These are phyloP conservation scores for Pisolithus albus DNA, from an alignment of 768 basidiomycete species.

Conservation along the genomic window DNA sequence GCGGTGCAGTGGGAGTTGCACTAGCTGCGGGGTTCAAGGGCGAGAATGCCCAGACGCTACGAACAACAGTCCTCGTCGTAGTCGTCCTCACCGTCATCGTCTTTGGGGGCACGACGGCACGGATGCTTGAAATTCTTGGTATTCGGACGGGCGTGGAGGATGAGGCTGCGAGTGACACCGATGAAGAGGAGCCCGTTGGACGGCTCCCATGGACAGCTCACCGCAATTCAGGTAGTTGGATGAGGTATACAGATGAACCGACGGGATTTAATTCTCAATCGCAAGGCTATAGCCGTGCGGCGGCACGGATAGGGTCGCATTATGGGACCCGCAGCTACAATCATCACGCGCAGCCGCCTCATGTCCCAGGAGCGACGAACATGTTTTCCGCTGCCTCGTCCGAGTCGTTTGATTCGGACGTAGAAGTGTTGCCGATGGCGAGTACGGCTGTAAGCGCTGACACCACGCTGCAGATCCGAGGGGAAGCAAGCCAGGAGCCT, in stretches of 20 bases:
- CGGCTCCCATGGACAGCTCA: conserved; percentile 30
- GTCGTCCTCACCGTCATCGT: conserved; percentile 92
- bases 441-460: conserved; percentile 34
- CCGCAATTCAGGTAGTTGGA: conserved; percentile 35
- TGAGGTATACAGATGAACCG: conserved; percentile 39
- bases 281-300: conserved; percentile 26
- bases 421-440: conserved; percentile 74
- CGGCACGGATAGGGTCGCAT: conserved; percentile 48
- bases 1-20: conserved; percentile 97
- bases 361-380: conserved; percentile 16
- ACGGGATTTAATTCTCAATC: conserved; percentile 29
- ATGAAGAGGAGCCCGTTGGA: conserved; percentile 39
- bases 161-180: conserved; percentile 57
- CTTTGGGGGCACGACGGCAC: conserved; percentile 94
- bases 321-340: conserved; percentile 53
- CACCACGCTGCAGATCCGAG: conserved; percentile 1
- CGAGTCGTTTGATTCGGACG: conserved; percentile 72
- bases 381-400: conserved; percentile 68
- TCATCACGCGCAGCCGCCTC: conserved; percentile 40
- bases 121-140: conserved; percentile 96
- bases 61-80: conserved; percentile 91
- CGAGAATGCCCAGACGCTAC: conserved; percentile 82
- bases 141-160: conserved; percentile 95
- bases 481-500: conserved; percentile 1
- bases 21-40: conserved; percentile 95